These are phyloP conservation scores for Dioscorea dumetorum DNA, from an alignment of 106 monocot genomes.

Conservation along the genomic window DNA sequence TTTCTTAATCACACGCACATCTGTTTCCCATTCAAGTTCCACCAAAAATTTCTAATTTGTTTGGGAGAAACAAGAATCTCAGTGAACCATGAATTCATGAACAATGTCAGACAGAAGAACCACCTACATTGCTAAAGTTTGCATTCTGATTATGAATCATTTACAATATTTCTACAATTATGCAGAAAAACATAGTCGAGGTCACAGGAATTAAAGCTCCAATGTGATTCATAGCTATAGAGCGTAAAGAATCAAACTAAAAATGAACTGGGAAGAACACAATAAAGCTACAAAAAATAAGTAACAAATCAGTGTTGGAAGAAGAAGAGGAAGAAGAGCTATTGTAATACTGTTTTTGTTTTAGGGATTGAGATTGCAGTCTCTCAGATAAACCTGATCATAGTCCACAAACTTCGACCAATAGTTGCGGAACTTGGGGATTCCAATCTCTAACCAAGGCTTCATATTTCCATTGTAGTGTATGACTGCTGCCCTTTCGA, in stretches of 20 bases:
- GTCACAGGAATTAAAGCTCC: not conserved
- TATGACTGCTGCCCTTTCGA: constrained; percentile 35
- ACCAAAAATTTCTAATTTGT: too few relatives aligned
- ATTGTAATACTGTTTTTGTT: not conserved
- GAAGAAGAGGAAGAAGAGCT: too few relatives aligned
- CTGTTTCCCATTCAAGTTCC: too few relatives aligned
- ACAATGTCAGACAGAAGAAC: not conserved
- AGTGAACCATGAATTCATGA: too few relatives aligned
- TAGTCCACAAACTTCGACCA: constrained; percentile 34
- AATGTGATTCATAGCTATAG: not conserved
- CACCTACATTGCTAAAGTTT: not conserved
- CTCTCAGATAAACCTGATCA: constrained; percentile 23
- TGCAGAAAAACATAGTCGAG: not conserved
- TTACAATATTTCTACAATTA: constrained; percentile 7
- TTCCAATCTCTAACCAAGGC: constrained; percentile 41
- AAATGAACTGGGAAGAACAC: not conserved
- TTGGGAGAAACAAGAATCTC: too few relatives aligned
- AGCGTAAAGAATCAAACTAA: constrained; percentile 4
- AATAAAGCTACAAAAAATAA: constrained; percentile 1
- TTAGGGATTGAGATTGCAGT: constrained; percentile 32
- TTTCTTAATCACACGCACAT: too few relatives aligned
- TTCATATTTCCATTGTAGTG: constrained; percentile 46
- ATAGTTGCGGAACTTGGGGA: constrained; percentile 22
- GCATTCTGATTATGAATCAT: constrained; percentile 3
- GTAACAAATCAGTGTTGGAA: not conserved